phyloP scores from a whole-genome alignment of 257 asterid species.

The Coffea eugenioides region DNA sequence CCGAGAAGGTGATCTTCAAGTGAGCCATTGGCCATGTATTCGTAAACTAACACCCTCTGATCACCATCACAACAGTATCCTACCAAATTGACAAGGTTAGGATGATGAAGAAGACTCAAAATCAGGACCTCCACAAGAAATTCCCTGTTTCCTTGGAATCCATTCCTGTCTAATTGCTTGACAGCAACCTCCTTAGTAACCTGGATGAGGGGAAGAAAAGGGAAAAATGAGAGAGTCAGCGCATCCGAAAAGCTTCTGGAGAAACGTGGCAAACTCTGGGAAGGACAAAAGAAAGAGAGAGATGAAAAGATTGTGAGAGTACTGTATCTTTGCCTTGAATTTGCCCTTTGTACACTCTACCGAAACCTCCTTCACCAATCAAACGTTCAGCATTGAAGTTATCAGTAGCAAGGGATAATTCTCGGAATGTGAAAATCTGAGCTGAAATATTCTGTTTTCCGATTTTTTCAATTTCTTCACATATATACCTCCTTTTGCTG shows the following conservation, averaged over 20 bases:
- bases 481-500: slow-evolving; percentile 51
- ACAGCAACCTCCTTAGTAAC: slow-evolving; percentile 66
- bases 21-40: slow-evolving; percentile 63
- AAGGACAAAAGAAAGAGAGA: background rate
- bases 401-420: slow-evolving; percentile 43
- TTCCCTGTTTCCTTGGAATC: slow-evolving; percentile 73
- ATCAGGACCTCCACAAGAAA: slow-evolving; percentile 79
- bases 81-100: slow-evolving; percentile 59
- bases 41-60: slow-evolving; percentile 64
- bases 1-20: slow-evolving; percentile 71
- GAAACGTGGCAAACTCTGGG: background rate
- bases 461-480: slow-evolving; percentile 48
- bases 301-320: background rate
- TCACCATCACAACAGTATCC: slow-evolving; percentile 85
- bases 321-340: slow-evolving; percentile 40
- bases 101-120: slow-evolving; percentile 73
- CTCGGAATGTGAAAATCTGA: slow-evolving; percentile 53
- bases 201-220: background rate
- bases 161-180: slow-evolving; percentile 73
- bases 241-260: background rate
- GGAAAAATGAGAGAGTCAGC: background rate
- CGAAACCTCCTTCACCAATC: slow-evolving; percentile 86
- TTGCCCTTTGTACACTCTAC: slow-evolving; percentile 71
- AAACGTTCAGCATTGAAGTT: slow-evolving; percentile 40
- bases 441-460: slow-evolving; percentile 57